A percentile compares a stretch with the other conserved stretches of the same genome.
These are phyloP conservation scores for Mycena crocata DNA, from an alignment of 768 basidiomycete species.

Conservation along the genomic window DNA sequence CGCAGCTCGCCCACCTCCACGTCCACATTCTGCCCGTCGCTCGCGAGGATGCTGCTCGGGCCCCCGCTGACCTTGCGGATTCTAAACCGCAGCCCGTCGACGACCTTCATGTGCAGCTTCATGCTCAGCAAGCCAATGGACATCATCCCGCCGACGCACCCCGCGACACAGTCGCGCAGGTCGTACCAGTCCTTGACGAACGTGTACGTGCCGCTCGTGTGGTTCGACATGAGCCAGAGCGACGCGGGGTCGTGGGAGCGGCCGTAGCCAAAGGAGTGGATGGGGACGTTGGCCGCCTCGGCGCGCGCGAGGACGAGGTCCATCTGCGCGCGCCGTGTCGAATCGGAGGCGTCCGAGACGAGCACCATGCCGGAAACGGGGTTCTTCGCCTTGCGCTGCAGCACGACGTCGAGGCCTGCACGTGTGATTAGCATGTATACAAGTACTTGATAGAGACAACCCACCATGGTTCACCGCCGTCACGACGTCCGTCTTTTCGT, in stretches of 20 bases:
- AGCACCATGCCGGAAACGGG: conserved; percentile 92
- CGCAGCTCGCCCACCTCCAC: conserved; percentile 94
- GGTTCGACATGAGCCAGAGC: conserved; percentile 98
- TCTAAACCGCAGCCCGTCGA: conserved; percentile 90
- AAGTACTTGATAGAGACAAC: conserved; percentile 29
- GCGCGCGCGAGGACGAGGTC: conserved; percentile 96
- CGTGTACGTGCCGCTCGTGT: conserved; percentile 96
- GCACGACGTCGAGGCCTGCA: conserved; percentile 88
- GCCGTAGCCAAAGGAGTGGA: conserved; percentile 97
- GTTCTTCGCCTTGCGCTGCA: conserved; percentile 94
- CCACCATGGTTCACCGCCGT: conserved; percentile 96
- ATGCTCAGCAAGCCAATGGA: conserved; percentile 92
- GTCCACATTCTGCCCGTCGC: conserved; percentile 95
- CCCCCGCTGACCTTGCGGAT: conserved; percentile 96
- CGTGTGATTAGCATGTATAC: conserved; percentile 3
- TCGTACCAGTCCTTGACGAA: conserved; percentile 99
- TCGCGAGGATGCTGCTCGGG: conserved; percentile 84
- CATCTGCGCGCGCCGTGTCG: conserved; percentile 95
- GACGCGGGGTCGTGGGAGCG: conserved; percentile 97
- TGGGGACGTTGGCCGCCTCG: conserved; percentile 96
- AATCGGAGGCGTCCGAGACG: conserved; percentile 93
- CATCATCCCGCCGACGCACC: conserved; percentile 97
- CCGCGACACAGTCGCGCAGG: conserved; percentile 90
- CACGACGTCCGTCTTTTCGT: conserved; percentile 97
- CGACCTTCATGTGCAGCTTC: conserved; percentile 95